A percentile compares a stretch with the other conserved stretches of the same genome.
phyloP scores from a whole-genome alignment of 2,329 filamentous ascomycete species.

The Arthrobotrys conoides region DNA sequence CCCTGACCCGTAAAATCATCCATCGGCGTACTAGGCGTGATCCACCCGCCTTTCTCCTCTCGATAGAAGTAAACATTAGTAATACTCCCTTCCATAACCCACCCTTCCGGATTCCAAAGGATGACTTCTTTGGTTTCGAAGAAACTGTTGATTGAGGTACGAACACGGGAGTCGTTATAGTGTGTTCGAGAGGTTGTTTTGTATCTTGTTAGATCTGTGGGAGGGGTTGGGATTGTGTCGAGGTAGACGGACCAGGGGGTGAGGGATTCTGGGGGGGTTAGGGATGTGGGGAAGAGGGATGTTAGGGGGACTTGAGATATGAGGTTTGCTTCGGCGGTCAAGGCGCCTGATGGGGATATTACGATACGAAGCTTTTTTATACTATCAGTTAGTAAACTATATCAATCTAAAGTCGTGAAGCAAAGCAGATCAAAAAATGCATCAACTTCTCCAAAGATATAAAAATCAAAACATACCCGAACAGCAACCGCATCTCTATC shows the following conservation, averaged over 20 bases:
- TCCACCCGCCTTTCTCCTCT: conserved; percentile 74
- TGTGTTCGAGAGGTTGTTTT: conserved; percentile 83
- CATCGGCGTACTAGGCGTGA: conserved; percentile 74
- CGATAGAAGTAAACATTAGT: conserved; percentile 87
- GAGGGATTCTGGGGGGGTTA: neutral
- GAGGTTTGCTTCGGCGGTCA: conserved; percentile 48
- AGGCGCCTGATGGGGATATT: conserved; percentile 44
- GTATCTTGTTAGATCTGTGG: conserved; percentile 79
- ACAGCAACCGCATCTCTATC: conserved; percentile 12
- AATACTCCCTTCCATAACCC: conserved; percentile 87
- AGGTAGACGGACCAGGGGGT: conserved; percentile 70
- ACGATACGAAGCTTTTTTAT: conserved; percentile 62
- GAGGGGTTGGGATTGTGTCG: conserved; percentile 71
- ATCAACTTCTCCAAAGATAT: neutral
- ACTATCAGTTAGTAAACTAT: neutral
- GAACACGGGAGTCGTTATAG: conserved; percentile 79
- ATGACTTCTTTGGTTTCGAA: conserved; percentile 76
- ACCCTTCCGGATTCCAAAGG: conserved; percentile 65
- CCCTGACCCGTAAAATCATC: conserved; percentile 12
- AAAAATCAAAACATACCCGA: conserved; percentile 11
- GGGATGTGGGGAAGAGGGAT: conserved; percentile 36
- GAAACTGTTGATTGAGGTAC: conserved; percentile 72
- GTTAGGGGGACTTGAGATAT: conserved; percentile 36
- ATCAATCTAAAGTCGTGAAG: neutral
- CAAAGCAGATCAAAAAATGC: neutral